Percentiles rank a stretch among this genome's conserved stretches.
These are phyloP conservation scores for Pseudoscleropodium purum DNA, from an alignment of 225 moss, liverwort and hornwort genomes.

Conservation along the genomic window DNA sequence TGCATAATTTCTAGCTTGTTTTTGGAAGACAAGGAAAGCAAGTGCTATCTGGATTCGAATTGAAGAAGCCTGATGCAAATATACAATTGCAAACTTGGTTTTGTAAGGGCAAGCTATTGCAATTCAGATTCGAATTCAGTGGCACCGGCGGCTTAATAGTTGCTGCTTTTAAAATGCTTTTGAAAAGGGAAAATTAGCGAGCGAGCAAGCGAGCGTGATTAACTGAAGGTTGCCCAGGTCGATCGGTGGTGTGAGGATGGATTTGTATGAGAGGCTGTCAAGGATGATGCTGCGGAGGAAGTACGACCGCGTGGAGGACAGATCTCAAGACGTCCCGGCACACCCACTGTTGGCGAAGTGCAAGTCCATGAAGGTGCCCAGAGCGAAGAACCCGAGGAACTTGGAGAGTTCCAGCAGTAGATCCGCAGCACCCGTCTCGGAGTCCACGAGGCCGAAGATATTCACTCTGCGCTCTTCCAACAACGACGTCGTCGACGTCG, in stretches of 20 bases:
- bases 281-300: slow-evolving; percentile 28
- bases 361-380: not conserved
- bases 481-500: slow-evolving; percentile 32
- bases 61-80: not conserved
- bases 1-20: not conserved
- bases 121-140: not conserved
- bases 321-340: not conserved
- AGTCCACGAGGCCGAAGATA: not conserved
- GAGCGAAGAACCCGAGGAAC: not conserved
- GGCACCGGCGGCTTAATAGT: no score
- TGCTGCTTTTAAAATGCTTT: not conserved
- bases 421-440: not conserved
- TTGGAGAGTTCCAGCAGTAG: not conserved
- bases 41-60: not conserved
- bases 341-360: not conserved
- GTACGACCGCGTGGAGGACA: slow-evolving; percentile 14
- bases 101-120: not conserved
- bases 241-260: not conserved
- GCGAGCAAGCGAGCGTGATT: not conserved
- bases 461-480: slow-evolving; percentile 18
- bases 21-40: not conserved
- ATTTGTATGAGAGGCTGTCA: slow-evolving; percentile 10
- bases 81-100: not conserved
- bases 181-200: no score
- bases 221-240: not conserved